Percentiles rank a stretch among this genome's conserved stretches.
Conservation (phyloP, 768 basidiomycete species). For the Vishniacozyma victoriae region DNA sequence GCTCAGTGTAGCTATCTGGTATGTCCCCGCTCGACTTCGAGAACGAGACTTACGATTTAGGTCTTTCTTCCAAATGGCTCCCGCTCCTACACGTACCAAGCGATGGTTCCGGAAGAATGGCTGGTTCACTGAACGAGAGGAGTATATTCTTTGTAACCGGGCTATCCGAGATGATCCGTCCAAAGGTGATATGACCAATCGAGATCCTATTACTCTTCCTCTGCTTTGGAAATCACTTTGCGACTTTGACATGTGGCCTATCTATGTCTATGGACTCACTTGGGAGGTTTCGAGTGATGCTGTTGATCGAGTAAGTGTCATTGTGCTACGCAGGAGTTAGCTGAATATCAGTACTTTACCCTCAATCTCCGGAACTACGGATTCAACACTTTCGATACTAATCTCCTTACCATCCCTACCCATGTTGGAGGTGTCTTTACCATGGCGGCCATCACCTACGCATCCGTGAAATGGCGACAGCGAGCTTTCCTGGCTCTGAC, state of each 20-base stretch:
- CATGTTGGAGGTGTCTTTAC: conserved; percentile 53
- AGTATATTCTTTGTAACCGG: conserved; percentile 61
- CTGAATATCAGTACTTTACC: conserved; percentile 64
- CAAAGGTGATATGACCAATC: conserved; percentile 59
- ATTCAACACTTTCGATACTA: conserved; percentile 60
- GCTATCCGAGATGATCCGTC: conserved; percentile 63
- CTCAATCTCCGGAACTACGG: conserved; percentile 58
- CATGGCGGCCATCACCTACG: conserved; percentile 53
- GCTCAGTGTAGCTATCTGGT: conserved; percentile 52
- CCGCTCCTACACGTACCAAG: conserved; percentile 62
- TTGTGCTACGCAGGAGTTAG: neutral
- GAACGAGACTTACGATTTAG: no score
- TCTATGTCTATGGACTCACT: no score
- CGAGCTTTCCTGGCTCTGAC: conserved; percentile 55
- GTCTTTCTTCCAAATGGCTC: conserved; percentile 60
- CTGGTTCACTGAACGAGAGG: conserved; percentile 67
- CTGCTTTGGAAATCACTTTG: conserved; percentile 55
- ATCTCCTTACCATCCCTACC: conserved; percentile 60
- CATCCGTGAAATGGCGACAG: conserved; percentile 58
- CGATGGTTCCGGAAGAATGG: conserved; percentile 56
- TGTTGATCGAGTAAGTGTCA: no score
- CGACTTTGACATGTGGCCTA: conserved; percentile 64
- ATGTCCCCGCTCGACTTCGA: no score
- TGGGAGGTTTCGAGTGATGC: conserved; percentile 57
- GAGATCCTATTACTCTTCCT: conserved; percentile 55